Percentiles rank a stretch among this genome's conserved stretches.
Evolutionary conservation across 2,329 filamentous ascomycete genomes (phyloP).

Genomic region (Diaporthe velutina): DNA sequence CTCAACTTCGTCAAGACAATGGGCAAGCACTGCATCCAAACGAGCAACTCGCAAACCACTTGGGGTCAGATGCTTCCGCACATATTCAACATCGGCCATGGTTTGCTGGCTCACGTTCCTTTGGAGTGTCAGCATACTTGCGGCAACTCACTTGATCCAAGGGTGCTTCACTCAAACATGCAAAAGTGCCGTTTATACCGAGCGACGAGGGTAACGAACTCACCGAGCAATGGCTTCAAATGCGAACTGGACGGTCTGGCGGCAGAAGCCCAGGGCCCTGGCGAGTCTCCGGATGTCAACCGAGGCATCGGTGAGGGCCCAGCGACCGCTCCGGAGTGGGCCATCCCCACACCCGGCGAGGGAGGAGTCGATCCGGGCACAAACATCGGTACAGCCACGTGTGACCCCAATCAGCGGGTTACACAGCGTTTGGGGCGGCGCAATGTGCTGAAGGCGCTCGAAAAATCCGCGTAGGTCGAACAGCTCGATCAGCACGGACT

Average conservation of each 20-base stretch:
- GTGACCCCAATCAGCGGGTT: slow-evolving; percentile 28
- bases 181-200: neutral
- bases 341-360: slow-evolving; percentile 33
- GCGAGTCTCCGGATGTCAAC: slow-evolving; percentile 30
- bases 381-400: slow-evolving; percentile 32
- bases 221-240: slow-evolving; percentile 34
- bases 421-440: slow-evolving; percentile 4
- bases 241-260: slow-evolving; percentile 33
- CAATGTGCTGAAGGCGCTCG: slow-evolving; percentile 7
- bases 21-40: slow-evolving; percentile 22
- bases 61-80: slow-evolving; percentile 20
- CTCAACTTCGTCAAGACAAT: slow-evolving; percentile 36
- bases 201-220: slow-evolving; percentile 1
- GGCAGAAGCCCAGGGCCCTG: slow-evolving; percentile 30
- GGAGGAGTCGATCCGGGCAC: slow-evolving; percentile 31
- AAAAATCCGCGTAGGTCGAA: slow-evolving; percentile 29
- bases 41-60: neutral
- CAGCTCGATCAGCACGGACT: slow-evolving; percentile 34
- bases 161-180: neutral
- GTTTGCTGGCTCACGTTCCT: slow-evolving; percentile 3
- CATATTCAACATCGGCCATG: slow-evolving; percentile 22
- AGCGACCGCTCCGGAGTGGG: slow-evolving; percentile 31
- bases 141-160: neutral
- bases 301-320: slow-evolving; percentile 34
- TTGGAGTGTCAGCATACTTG: slow-evolving; percentile 10